A percentile compares a stretch with the other conserved stretches of the same genome.
phyloP scores from a whole-genome alignment of 345 rosid species.

The Citrus mangshanensis region DNA sequence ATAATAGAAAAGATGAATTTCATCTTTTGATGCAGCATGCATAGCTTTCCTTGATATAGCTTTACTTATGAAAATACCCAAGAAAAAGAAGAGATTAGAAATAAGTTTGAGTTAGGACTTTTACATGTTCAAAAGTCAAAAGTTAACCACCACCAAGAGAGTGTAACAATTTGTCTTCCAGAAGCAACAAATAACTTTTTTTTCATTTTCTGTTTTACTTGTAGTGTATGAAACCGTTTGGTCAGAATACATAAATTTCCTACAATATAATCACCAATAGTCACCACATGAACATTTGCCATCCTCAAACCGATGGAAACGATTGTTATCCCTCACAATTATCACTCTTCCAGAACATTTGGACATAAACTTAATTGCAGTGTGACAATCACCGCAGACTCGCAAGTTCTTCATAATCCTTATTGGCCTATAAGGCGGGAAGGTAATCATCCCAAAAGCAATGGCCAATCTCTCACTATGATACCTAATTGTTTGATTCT shows the following conservation, averaged over 20 bases:
- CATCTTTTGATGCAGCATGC: too few species aligned
- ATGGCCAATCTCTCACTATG: conserved; percentile 84
- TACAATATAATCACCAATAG: conserved; percentile 59
- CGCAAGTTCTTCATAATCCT: conserved; percentile 86
- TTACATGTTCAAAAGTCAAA: not conserved
- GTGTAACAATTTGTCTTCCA: not conserved
- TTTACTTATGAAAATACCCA: not conserved
- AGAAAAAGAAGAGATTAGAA: not conserved
- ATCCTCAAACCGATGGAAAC: conserved; percentile 80
- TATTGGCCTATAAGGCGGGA: conserved; percentile 60
- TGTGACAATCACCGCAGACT: conserved; percentile 88
- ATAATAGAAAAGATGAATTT: too few species aligned
- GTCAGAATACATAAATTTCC: conserved; percentile 10
- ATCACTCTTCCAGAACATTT: conserved; percentile 71
- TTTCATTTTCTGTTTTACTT: not conserved
- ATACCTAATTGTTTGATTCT: conserved; percentile 63
- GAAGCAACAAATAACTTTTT: not conserved
- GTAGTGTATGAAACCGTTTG: not conserved
- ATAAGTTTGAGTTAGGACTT: not conserved
- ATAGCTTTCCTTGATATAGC: not conserved
- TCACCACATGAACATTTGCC: conserved; percentile 90
- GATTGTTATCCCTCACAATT: conserved; percentile 75
- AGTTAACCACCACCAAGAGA: not conserved
- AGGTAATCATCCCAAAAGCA: conserved; percentile 66
- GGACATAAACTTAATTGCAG: conserved; percentile 81